These are phyloP conservation scores for Candida maesae DNA, from an alignment of 805 yeast species.

Conservation along the genomic window DNA sequence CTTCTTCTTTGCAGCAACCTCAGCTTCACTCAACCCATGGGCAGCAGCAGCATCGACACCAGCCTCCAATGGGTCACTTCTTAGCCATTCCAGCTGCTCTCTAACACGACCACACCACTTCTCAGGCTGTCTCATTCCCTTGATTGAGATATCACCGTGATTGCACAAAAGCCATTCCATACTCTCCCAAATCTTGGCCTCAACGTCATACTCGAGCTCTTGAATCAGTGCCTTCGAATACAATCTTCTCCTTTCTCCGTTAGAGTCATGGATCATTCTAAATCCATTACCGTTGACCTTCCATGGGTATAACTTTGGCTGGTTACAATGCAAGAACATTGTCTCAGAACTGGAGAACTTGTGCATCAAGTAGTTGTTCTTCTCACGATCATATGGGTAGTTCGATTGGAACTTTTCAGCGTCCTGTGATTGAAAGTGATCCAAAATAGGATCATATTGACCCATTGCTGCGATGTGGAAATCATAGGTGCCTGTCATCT, in stretches of 20 bases:
- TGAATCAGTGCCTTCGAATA: slow-evolving; percentile 18
- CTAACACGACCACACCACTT: slow-evolving; percentile 36
- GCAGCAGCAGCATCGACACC: slow-evolving; percentile 16
- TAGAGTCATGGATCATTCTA: slow-evolving; percentile 18
- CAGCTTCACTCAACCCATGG: slow-evolving; percentile 7
- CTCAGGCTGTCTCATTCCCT: slow-evolving; percentile 35
- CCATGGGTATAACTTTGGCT: slow-evolving; percentile 30
- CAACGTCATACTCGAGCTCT: slow-evolving; percentile 29
- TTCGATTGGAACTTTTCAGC: slow-evolving; percentile 13
- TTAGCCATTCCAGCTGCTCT: slow-evolving; percentile 35
- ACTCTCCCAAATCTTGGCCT: slow-evolving; percentile 26
- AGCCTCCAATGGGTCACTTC: slow-evolving; percentile 10
- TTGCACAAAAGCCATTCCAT: slow-evolving; percentile 29
- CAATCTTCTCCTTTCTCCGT: slow-evolving; percentile 23
- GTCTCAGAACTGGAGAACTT: slow-evolving; percentile 21
- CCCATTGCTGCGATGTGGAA: slow-evolving; percentile 55
- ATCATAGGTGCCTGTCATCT: slow-evolving; percentile 24
- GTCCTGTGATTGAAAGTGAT: slow-evolving; percentile 25
- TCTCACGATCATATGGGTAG: slow-evolving; percentile 13
- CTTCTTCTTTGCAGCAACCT: not conserved
- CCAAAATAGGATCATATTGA: slow-evolving; percentile 48
- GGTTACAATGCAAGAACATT: slow-evolving; percentile 28
- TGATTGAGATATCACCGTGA: slow-evolving; percentile 34
- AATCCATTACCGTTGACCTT: slow-evolving; percentile 27
- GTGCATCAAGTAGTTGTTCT: slow-evolving; percentile 24